These are phyloP conservation scores for Insectozyma bohioensis DNA, from an alignment of 1,139 yeast genomes.

Conservation along the genomic window DNA sequence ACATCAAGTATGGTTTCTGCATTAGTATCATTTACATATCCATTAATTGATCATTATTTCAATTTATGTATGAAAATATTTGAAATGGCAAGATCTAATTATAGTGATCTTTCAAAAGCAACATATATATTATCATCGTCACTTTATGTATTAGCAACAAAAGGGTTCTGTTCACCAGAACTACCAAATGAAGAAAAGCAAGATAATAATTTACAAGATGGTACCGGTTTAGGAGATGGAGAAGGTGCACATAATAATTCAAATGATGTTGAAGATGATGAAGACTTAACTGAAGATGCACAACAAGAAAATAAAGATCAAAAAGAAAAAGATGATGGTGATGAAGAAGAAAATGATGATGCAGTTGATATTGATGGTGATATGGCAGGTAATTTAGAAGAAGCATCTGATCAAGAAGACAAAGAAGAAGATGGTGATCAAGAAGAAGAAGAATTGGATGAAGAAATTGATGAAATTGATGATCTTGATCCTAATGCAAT, in stretches of 20 bases:
- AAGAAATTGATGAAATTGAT: slow-evolving; percentile 86
- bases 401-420: slow-evolving; percentile 67
- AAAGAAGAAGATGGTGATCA: slow-evolving; percentile 51
- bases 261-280: slow-evolving; percentile 89
- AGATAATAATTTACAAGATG: slow-evolving; percentile 67
- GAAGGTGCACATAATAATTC: slow-evolving; percentile 78
- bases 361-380: slow-evolving; percentile 96
- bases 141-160: slow-evolving; percentile 63
- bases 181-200: slow-evolving; percentile 69
- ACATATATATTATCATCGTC: slow-evolving; percentile 58
- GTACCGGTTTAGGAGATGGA: slow-evolving; percentile 98
- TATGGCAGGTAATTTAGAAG: slow-evolving; percentile 92
- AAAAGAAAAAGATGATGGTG: slow-evolving; percentile 59
- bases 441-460: slow-evolving; percentile 66
- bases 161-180: slow-evolving; percentile 94
- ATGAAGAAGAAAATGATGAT: slow-evolving; percentile 65
- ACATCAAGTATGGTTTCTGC: slow-evolving; percentile 43
- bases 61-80: slow-evolving; percentile 43
- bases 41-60: slow-evolving; percentile 55
- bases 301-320: slow-evolving; percentile 80
- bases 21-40: slow-evolving; percentile 53
- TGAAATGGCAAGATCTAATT: slow-evolving; percentile 43
- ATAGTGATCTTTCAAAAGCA: slow-evolving; percentile 56
- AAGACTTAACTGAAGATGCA: slow-evolving; percentile 85
- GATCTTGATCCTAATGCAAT: slow-evolving; percentile 92